phyloP scores from a whole-genome alignment of 140 eudicot genomes.

The Anethum foeniculum region DNA sequence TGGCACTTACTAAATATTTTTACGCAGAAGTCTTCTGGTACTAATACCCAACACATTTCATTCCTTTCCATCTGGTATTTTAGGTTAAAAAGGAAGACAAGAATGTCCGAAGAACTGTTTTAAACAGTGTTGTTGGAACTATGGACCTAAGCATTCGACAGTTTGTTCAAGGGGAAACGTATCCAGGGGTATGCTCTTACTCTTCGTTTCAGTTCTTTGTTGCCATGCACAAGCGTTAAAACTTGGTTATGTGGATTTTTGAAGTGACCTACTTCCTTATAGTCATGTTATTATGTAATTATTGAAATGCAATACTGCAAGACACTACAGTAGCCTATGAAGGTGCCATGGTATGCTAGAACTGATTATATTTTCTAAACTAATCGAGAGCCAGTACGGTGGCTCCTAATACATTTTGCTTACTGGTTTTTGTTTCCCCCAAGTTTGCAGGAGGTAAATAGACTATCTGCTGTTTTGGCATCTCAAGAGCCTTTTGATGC shows the following conservation, averaged over 20 bases:
- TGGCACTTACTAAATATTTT: background rate
- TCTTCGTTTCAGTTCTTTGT: background rate
- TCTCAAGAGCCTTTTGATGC: slow-evolving; percentile 52
- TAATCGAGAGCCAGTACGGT: background rate
- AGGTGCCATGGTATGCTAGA: background rate
- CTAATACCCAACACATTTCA: background rate
- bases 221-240: background rate
- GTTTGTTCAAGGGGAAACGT: slow-evolving; percentile 70
- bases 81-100: slow-evolving; percentile 77
- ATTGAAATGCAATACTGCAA: background rate
- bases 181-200: slow-evolving; percentile 59
- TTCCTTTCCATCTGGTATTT: slow-evolving; percentile 15
- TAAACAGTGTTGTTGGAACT: slow-evolving; percentile 78
- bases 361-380: background rate
- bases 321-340: background rate
- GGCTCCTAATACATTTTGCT: background rate
- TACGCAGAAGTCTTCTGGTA: background rate
- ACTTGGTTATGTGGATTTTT: background rate
- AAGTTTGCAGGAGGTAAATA: slow-evolving; percentile 46
- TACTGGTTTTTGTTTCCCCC: slow-evolving; percentile 2
- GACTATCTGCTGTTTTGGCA: slow-evolving; percentile 49
- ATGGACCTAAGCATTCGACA: slow-evolving; percentile 75
- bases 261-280: background rate
- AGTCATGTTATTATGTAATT: background rate
- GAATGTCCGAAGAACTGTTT: slow-evolving; percentile 59